These are phyloP conservation scores for Clonostachys byssicola DNA, from an alignment of 2,329 filamentous ascomycete species.

Conservation along the genomic window DNA sequence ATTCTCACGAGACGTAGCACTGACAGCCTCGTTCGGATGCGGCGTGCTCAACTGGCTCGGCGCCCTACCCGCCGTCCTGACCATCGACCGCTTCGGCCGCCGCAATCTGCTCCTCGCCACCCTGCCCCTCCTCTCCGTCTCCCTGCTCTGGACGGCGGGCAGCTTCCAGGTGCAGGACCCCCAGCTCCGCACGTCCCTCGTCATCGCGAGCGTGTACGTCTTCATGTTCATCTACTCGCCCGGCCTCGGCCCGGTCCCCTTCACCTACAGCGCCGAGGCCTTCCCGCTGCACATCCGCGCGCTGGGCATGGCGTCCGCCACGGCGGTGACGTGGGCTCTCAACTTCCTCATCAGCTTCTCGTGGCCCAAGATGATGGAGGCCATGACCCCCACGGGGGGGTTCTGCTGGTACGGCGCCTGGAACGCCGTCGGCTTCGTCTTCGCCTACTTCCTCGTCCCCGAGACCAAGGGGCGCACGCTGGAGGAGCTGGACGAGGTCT, in stretches of 20 bases:
- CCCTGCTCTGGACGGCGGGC: constrained; percentile 30
- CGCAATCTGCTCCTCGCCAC: constrained; percentile 56
- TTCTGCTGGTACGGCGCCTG: constrained; percentile 26
- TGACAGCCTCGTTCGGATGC: constrained; percentile 37
- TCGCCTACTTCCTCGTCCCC: constrained; percentile 56
- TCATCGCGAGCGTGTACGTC: constrained; percentile 21
- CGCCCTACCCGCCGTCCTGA: constrained; percentile 58
- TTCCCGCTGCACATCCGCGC: constrained; percentile 49
- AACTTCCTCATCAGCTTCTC: constrained; percentile 18
- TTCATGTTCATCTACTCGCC: constrained; percentile 31
- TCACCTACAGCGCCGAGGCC: constrained; percentile 52
- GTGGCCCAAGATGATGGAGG: constrained; percentile 9
- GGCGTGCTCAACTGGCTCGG: constrained; percentile 58
- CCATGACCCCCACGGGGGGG: constrained; percentile 19
- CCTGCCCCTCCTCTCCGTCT: constrained; percentile 53
- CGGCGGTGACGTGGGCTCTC: constrained; percentile 23
- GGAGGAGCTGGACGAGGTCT: constrained; percentile 50
- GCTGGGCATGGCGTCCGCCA: constrained; percentile 42
- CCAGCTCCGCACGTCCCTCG: not conserved
- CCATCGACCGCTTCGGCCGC: constrained; percentile 61
- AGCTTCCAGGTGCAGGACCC: constrained; percentile 1
- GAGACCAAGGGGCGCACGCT: constrained; percentile 57
- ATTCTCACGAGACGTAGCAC: constrained; percentile 26
- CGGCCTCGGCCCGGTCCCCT: constrained; percentile 49
- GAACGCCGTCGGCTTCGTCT: constrained; percentile 19